Evolutionary conservation across 2,329 filamentous ascomycete genomes (phyloP), one percentile per base, ranked within the genome.

Genomic region (Ophiosphaerella narmari): DNA sequence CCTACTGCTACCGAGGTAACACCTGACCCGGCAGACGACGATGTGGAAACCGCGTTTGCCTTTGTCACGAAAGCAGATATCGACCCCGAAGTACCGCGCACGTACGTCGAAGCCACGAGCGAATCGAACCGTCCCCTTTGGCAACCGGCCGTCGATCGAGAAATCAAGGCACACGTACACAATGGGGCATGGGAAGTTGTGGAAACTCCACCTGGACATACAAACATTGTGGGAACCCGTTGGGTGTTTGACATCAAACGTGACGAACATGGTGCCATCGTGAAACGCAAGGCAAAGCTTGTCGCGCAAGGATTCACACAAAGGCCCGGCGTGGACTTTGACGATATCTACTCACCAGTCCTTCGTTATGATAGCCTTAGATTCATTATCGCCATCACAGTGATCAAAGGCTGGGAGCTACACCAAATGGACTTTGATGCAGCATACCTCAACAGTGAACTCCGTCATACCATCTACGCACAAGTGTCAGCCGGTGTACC

Each of bases 231-330:
- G n/a, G 37, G 39, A 14, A 48, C 45, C 13, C 36, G 45, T 8
- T 55, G 18, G 52, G 49, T 55, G 1, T 47, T 55, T 29, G 42
- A 24, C n/a, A 47, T 45, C 24, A 56, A 50, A 21, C n/a, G 32
- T 11, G 41, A 52, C 32, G 26, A 49, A 16, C 7, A 41, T 18
- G 36, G 43, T 24, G 14, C 39, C 7, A 42, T 48, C 14, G 31
- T 50, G 3, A 50, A 50, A 29, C 38, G 37, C 31, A 56, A 56
- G 33, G 53, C 39, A 7, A 23, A 43, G 1, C 21, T 50, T 11
- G 41, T 55, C 16, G 41, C 46, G 7, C 26, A 55, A 41, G 52
- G 52, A 7, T 55, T 52, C 38, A 48, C 45, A 8, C 34, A 55
- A 44, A 31, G 38, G 21, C 45, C 41, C 39, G 34, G 52, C 11